phyloP scores from a whole-genome alignment of 768 basidiomycete species.

The Tylopilus balloui region DNA sequence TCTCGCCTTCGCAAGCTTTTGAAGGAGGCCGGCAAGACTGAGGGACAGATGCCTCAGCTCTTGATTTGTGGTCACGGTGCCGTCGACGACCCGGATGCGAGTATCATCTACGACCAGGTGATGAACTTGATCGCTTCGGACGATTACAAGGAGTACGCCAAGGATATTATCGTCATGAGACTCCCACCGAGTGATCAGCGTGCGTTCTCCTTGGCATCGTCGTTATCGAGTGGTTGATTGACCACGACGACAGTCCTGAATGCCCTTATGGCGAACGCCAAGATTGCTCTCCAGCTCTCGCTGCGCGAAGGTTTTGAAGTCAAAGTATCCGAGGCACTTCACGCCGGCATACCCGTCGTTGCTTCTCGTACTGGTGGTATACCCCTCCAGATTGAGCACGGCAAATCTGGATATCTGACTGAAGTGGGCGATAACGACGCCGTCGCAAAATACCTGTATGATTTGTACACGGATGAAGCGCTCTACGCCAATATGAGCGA shows the following conservation, averaged over 20 bases:
- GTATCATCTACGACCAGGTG: constrained; percentile 82
- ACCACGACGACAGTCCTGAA: constrained; percentile 59
- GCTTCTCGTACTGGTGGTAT: constrained; percentile 87
- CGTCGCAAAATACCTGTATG: constrained; percentile 72
- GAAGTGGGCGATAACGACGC: constrained; percentile 69
- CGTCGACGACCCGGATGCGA: constrained; percentile 93
- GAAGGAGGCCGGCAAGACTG: constrained; percentile 39
- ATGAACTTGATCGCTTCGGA: constrained; percentile 54
- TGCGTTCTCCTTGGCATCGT: constrained; percentile 34
- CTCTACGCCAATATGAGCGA: constrained; percentile 60
- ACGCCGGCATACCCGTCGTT: constrained; percentile 83
- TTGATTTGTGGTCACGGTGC: constrained; percentile 87
- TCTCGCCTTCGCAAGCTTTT: too few species aligned
- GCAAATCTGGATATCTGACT: constrained; percentile 84
- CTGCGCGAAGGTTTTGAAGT: constrained; percentile 96
- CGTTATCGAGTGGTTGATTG: constrained; percentile 1
- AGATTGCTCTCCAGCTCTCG: constrained; percentile 87
- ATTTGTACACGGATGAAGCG: constrained; percentile 71
- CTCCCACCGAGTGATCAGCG: constrained; percentile 81
- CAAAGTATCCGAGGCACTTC: constrained; percentile 93
- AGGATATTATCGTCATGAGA: constrained; percentile 74
- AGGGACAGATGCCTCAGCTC: constrained; percentile 63
- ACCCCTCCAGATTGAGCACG: constrained; percentile 85
- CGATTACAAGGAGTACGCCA: constrained; percentile 48
- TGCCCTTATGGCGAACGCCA: constrained; percentile 81